Evolutionary conservation across 2,329 filamentous ascomycete genomes (phyloP).

Genomic region (Thielaviopsis euricoi): DNA sequence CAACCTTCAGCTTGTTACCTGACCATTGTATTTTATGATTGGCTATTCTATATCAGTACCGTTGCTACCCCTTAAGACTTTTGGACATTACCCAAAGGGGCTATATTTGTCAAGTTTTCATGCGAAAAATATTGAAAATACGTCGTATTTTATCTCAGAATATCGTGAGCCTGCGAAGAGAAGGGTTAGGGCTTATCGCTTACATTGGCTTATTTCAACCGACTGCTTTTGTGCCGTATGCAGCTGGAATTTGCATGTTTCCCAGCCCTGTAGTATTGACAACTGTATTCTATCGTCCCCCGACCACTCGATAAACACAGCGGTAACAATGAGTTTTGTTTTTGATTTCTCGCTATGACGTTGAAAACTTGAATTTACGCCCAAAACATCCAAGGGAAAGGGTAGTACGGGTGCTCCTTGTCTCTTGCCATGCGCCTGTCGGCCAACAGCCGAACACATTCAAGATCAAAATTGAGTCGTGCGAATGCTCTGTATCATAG

Average conservation of each 20-base stretch:
- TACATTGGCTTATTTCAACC: background rate
- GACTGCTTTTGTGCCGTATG: background rate
- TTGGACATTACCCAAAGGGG: background rate
- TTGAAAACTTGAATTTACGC: background rate
- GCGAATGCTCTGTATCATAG: too few species aligned
- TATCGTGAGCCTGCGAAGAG: background rate
- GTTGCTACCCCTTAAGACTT: background rate
- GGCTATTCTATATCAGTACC: background rate
- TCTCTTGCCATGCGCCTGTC: background rate
- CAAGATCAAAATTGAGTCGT: background rate
- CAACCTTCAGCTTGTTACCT: background rate
- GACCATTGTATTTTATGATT: background rate
- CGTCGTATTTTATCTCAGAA: too few species aligned
- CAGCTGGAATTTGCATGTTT: background rate
- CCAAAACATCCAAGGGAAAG: background rate
- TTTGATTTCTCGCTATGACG: background rate
- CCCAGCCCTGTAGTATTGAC: background rate
- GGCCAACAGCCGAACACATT: background rate
- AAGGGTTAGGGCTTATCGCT: background rate
- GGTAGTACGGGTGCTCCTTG: background rate
- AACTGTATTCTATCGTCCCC: background rate
- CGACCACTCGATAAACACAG: background rate
- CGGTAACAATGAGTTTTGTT: background rate
- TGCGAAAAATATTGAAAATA: too few species aligned
- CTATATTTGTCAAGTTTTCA: background rate